Base-by-base conservation (phyloP, 257 asterid species). In the Anisodus acutangulus region DNA sequence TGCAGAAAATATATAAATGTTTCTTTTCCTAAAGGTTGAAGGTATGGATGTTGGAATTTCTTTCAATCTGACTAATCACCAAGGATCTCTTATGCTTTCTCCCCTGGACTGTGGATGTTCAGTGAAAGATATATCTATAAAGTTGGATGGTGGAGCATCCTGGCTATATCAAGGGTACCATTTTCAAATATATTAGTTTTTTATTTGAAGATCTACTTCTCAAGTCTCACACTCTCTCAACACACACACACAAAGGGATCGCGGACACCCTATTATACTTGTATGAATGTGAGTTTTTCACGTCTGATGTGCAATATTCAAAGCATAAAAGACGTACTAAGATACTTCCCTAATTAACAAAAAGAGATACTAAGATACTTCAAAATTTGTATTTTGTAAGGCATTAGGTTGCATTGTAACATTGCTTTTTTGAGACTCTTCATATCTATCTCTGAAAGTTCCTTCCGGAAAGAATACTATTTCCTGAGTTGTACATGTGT, bases 101-200 rank as follows among this genome's bases (percentile, higher is more conserved):
- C 91, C 93, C 82, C 85, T 91, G 91, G 98, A 95, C 9, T 92
- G 93, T 87, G 98, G 96, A 67, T 93, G 99, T 86, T 88, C 92
- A 79, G 98, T 97, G 86, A 86, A 87, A 43, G 89, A 84, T 86
- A 88, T 97, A 78, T 89, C 92, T 76, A 93, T 97, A 88, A 84
- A 90, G 83, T 88, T 97, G 94, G 86, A 91, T 58, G 99, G 99
- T 47, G 98, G 99, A 90, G 98, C 98, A 31, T 95, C 99, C 2
- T 97, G 99, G 99, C 91, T 97, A 84, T 97, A 97, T 87, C 98
- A 97, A 92, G 95, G 99, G 99, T 97, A 93, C 79, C 22, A 70
- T 41, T 74, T 82, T 54, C 67, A 9, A 84, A 12, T 49, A 35
- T 51, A 45, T 31, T 37, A 55, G 15, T 3, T 84, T 86, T 76